These are phyloP conservation scores for Tulasnella sp. DNA, from an alignment of 768 basidiomycete species.

Conservation along the genomic window DNA sequence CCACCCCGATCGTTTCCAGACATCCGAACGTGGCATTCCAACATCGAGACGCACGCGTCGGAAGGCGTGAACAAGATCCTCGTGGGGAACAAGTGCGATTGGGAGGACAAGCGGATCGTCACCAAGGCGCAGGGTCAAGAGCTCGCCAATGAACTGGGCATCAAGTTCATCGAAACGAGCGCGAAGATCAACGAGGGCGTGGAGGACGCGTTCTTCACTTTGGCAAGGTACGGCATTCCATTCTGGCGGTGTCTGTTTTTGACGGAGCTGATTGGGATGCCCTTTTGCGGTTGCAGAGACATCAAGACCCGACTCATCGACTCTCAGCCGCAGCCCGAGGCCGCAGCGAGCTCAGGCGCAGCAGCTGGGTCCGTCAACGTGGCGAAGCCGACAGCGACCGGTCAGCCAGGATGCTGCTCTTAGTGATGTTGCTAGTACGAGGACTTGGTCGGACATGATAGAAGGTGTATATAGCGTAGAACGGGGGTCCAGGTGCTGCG, in stretches of 20 bases:
- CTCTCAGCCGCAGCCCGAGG: slow-evolving; percentile 53
- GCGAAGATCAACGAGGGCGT: slow-evolving; percentile 97
- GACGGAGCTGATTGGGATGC: not conserved
- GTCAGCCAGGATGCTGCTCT: not conserved
- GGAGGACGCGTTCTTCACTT: slow-evolving; percentile 95
- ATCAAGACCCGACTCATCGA: slow-evolving; percentile 98
- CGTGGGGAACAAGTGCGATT: slow-evolving; percentile 98
- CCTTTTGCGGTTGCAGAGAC: slow-evolving; percentile 44
- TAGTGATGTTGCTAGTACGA: not conserved
- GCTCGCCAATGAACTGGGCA: slow-evolving; percentile 82
- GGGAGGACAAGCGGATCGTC: slow-evolving; percentile 91
- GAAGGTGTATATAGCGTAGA: not conserved
- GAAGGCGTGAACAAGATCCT: slow-evolving; percentile 99
- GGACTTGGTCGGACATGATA: not conserved
- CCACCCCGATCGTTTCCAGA: slow-evolving; percentile 37
- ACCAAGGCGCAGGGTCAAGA: slow-evolving; percentile 85
- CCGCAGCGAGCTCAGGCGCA: not conserved
- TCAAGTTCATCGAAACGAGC: slow-evolving; percentile 97
- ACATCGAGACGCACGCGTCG: slow-evolving; percentile 97
- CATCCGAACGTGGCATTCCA: slow-evolving; percentile 95
- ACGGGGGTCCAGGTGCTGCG: not conserved
- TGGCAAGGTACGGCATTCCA: slow-evolving; percentile 62
- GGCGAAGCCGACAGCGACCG: not conserved
- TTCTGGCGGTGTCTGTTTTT: not conserved
- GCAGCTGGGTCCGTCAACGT: slow-evolving; percentile 10